A percentile compares a stretch with the other conserved stretches of the same genome.
Evolutionary conservation across 306 rosid species (phyloP).

Genomic region (Urtica urens): DNA sequence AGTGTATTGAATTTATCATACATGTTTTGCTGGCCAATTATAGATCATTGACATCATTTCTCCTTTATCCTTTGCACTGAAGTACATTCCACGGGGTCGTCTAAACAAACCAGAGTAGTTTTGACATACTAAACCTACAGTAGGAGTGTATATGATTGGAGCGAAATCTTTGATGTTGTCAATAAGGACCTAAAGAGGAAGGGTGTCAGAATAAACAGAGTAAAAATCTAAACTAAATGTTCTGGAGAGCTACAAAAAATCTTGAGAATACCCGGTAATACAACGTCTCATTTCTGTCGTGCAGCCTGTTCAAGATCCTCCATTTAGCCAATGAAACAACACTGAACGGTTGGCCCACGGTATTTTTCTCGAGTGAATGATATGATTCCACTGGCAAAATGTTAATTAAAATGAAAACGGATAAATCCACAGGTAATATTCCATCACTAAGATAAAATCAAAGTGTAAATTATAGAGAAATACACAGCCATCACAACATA

Average conservation of each 20-base stretch:
- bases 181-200: slow-evolving; percentile 62
- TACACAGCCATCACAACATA: too few species aligned
- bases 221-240: slow-evolving; percentile 8
- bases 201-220: slow-evolving; percentile 13
- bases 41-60: slow-evolving; percentile 99
- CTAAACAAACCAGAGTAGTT: slow-evolving; percentile 92
- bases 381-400: slow-evolving; percentile 76
- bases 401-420: slow-evolving; percentile 12
- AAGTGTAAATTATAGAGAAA: too few species aligned
- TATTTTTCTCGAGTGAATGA: slow-evolving; percentile 88
- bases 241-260: slow-evolving; percentile 13
- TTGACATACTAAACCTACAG: slow-evolving; percentile 94
- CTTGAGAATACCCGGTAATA: slow-evolving; percentile 75
- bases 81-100: slow-evolving; percentile 99
- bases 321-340: slow-evolving; percentile 80
- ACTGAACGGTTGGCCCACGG: slow-evolving; percentile 54
- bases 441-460: too few species aligned
- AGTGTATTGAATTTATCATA: slow-evolving; percentile 10
- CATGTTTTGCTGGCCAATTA: slow-evolving; percentile 89
- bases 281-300: slow-evolving; percentile 91
- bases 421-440: too few species aligned
- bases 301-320: slow-evolving; percentile 95
- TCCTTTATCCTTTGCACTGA: slow-evolving; percentile 97
- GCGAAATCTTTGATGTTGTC: slow-evolving; percentile 91
- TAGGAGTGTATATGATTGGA: slow-evolving; percentile 93